Evolutionary conservation across 164 flowering plant species (phyloP).

Genomic region (Kalanchoe fedtschenkoi): DNA sequence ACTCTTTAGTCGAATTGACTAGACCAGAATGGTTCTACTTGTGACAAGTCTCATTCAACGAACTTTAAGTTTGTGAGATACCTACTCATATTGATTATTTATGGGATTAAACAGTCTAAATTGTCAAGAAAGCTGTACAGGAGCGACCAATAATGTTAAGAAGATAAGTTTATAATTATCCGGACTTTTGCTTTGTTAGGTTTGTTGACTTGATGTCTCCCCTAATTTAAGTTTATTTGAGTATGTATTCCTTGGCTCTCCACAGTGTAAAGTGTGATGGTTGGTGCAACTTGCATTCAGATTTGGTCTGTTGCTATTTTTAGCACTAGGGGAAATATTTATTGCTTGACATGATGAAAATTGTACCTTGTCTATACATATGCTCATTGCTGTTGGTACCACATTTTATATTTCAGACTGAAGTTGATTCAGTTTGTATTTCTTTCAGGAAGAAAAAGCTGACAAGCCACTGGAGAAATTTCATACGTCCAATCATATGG

Average conservation of each 20-base stretch:
- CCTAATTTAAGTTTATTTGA: background rate
- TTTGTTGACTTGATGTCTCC: background rate
- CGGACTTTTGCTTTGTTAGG: background rate
- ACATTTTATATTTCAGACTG: background rate
- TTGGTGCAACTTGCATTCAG: background rate
- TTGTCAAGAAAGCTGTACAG: too few relatives aligned
- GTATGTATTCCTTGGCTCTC: background rate
- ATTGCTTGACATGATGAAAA: too few relatives aligned
- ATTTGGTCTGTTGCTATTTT: background rate
- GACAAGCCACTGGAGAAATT: conserved; percentile 78
- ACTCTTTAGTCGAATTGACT: too few relatives aligned
- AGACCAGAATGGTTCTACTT: too few relatives aligned
- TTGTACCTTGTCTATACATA: background rate
- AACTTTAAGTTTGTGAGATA: too few relatives aligned
- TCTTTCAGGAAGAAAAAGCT: conserved; percentile 62
- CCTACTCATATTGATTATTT: too few relatives aligned
- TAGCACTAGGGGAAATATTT: background rate
- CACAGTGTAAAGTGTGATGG: background rate
- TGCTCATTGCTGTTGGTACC: background rate
- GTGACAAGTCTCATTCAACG: too few relatives aligned
- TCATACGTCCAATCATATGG: conserved; percentile 79
- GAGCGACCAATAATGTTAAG: too few relatives aligned
- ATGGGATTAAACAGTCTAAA: too few relatives aligned
- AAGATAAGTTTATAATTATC: too few relatives aligned
- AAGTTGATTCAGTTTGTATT: background rate